phyloP scores from a whole-genome alignment of 202 grass and related monocot species.

The Digitaria exilis region DNA sequence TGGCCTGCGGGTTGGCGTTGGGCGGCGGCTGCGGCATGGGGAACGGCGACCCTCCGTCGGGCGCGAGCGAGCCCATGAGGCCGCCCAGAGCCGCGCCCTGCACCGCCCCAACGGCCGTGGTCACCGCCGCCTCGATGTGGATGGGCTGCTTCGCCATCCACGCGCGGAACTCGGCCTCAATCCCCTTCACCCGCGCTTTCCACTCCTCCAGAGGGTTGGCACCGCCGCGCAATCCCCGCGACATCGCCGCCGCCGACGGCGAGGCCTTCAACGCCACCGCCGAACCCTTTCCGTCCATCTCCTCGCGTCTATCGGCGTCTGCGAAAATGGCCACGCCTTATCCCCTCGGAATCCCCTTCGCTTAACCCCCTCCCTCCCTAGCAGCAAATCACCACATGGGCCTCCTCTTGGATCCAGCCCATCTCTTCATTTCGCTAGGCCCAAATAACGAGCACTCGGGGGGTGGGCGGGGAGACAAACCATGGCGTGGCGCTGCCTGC shows the following conservation, averaged over 20 bases:
- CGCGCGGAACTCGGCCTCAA: constrained; percentile 68
- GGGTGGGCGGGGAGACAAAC: not conserved
- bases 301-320: constrained; percentile 11
- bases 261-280: constrained; percentile 26
- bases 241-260: constrained; percentile 36
- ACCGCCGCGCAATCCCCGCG: constrained; percentile 25
- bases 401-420: constrained; percentile 1
- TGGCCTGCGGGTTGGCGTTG: constrained; percentile 62
- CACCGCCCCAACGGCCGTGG: constrained; percentile 66
- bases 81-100: constrained; percentile 80
- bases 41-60: constrained; percentile 59
- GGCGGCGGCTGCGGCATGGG: constrained; percentile 47
- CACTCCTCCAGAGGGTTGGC: constrained; percentile 59
- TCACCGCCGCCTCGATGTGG: constrained; percentile 72
- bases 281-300: constrained; percentile 31
- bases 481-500: constrained; percentile 38
- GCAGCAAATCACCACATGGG: not conserved
- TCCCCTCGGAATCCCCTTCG: constrained; percentile 28
- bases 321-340: constrained; percentile 24
- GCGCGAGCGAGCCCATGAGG: constrained; percentile 75
- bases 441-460: not conserved
- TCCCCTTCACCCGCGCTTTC: constrained; percentile 48
- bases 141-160: constrained; percentile 86
- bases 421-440: not conserved
- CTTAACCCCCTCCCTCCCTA: constrained; percentile 41